These are phyloP conservation scores for Metarhizium guizhouense DNA, from an alignment of 2,329 filamentous ascomycete species.

Conservation along the genomic window DNA sequence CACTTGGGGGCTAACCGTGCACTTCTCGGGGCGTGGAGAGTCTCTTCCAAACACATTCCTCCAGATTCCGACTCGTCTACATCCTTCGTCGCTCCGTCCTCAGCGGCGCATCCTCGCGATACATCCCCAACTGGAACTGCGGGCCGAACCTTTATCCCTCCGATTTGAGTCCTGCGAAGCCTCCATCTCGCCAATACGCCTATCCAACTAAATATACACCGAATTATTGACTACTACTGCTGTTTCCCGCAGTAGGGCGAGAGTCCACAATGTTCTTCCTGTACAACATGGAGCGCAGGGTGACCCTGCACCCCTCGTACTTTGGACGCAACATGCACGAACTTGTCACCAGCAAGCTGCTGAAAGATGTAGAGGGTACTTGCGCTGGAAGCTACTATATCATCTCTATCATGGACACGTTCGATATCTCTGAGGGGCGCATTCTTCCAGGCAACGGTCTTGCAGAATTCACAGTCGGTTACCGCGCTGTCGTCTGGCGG, in stretches of 20 bases:
- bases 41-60: constrained; percentile 1
- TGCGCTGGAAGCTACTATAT: constrained; percentile 96
- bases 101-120: neutral
- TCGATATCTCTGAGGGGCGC: constrained; percentile 86
- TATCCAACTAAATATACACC: neutral
- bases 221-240: neutral
- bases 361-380: constrained; percentile 89
- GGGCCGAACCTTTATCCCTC: neutral
- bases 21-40: constrained; percentile 10
- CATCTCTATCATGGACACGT: constrained; percentile 94
- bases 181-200: neutral
- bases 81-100: constrained; percentile 5
- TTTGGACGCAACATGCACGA: constrained; percentile 92
- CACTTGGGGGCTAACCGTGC: constrained; percentile 11
- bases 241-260: neutral
- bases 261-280: constrained; percentile 82
- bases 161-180: neutral
- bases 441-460: constrained; percentile 87
- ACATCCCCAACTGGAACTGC: neutral
- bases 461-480: constrained; percentile 90
- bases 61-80: constrained; percentile 7
- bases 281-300: constrained; percentile 89
- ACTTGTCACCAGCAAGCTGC: constrained; percentile 78
- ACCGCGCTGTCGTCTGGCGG: constrained; percentile 93
- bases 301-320: constrained; percentile 93